Evolutionary conservation across 2,329 filamentous ascomycete species (phyloP).

Genomic region (Aspergillus ruber): DNA sequence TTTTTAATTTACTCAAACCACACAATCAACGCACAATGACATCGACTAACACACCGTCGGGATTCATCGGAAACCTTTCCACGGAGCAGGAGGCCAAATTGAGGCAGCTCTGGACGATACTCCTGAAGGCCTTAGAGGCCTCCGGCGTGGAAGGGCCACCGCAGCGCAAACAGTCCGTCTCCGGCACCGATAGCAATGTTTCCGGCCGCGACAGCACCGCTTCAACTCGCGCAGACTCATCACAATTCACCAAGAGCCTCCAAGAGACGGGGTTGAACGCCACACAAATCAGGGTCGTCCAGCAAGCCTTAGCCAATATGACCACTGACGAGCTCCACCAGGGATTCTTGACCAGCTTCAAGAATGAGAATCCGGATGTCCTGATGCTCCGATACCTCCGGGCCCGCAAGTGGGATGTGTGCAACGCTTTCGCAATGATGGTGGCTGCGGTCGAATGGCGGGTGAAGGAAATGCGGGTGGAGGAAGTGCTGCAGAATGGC

Average conservation of each 20-base stretch:
- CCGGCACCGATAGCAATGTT: constrained; percentile 27
- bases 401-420: constrained; percentile 86
- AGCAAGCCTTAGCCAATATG: constrained; percentile 67
- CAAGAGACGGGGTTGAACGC: constrained; percentile 13
- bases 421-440: constrained; percentile 85
- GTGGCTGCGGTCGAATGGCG: constrained; percentile 89
- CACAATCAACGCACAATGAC: neutral
- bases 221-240: constrained; percentile 23
- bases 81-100: constrained; percentile 79
- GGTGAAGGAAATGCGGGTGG: constrained; percentile 70
- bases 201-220: constrained; percentile 72
- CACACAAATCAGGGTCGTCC: constrained; percentile 65
- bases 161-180: constrained; percentile 33
- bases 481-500: constrained; percentile 70
- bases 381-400: constrained; percentile 72
- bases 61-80: constrained; percentile 78
- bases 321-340: constrained; percentile 68
- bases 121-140: constrained; percentile 53
- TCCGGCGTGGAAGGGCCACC: constrained; percentile 16
- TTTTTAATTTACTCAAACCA: neutral
- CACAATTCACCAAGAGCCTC: constrained; percentile 15
- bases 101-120: constrained; percentile 72
- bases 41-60: constrained; percentile 25
- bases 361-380: constrained; percentile 86
- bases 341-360: constrained; percentile 83